Evolutionary conservation across 2,329 filamentous ascomycete genomes (phyloP), one percentile per base, ranked within the genome.

Genomic region (Juglanconis oblonga): DNA sequence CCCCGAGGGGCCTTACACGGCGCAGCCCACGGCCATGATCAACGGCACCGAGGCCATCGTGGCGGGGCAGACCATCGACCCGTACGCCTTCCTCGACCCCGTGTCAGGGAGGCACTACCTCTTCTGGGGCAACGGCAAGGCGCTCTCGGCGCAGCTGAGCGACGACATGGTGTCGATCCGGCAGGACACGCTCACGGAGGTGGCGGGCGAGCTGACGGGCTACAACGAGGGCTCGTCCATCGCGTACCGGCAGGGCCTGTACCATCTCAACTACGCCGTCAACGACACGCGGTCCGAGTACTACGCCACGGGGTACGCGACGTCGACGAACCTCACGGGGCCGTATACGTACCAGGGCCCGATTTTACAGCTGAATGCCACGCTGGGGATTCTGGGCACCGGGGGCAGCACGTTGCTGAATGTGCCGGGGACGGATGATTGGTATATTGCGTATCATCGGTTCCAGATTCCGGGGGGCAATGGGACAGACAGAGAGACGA

Each of bases 11-110:
- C 86, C 86, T 0, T 89, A 87, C 68, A 77, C 68, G 3, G 80
- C 86, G 0, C 76, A 87, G 63, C 66, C 77, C 0, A 70, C 77
- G 31, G 76, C 79, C 3, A 87, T 89, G 69, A 74, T 80, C 36
- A 79, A 81, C 4, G 85, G 82, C 59, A 87, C 84, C 65, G 71
- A 72, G 49, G 66, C 70, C 3, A 61, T 73, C 2, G 72, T 69
- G 1, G 67, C 69, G 0, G 67, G 68, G 2, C 70, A 73, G 49
- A 83, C 83, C 38, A 89, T 89, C 60, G 86, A 89, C 57, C 85
- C 86, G 0, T 84, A 81, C 1, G 78, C 77, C 0, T 87, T 88
- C 64, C 76, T 82, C 1, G 86, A 89, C 60, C 84, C 85, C 0
- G 79, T 69, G 0, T 72, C 85, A 45, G 82, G 81, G 2, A 76